Evolutionary conservation across 306 rosid genomes (phyloP), one percentile per base, ranked within the genome.

Genomic region (Crotalaria pallida): DNA sequence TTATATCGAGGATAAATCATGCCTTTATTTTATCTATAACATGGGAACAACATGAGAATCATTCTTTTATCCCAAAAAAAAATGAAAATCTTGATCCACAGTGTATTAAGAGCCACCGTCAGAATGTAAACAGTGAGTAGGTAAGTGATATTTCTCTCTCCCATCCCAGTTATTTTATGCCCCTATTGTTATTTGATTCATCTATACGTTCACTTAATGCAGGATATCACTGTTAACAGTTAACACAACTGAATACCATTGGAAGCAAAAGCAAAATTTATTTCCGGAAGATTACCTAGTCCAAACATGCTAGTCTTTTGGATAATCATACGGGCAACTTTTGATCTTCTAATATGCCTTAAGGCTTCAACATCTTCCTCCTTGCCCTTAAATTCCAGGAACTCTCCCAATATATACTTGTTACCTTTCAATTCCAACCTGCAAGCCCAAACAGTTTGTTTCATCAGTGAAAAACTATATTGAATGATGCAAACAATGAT

Each of bases 241-340:
- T 19, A 41, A 57, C 9, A 12, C 31, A 59, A 18, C 61, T 38
- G 10, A 50, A 73, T 10, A 60, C 51, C 57, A 23, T 58, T 34
- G 60, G 17, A 48, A 38, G 36, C 34, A 71, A 27, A 63, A 58
- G 22, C 40, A 49, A 15, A 24, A 60, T 15, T 47, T 27, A 58
- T 56, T 34, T 21, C 70, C 62, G 21, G 73, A 63, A 62, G 65
- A 81, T 82, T 91, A 94, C 99, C 96, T 71, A 91, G 83, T 65
- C 99, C 99, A 68, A 94, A 86, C 92, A 88, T 94, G 83, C 99
- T 94, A 0, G 88, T 94, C 89, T 86, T 88, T 56, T 89, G 97
- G 65, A 87, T 77, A 21, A 75, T 36, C 79, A 94, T 10, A 19
- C 62, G 87, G 44, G 81, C 76, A 61, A 91, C 89, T 84, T 91